phyloP scores from a whole-genome alignment of 179 eudicot genomes.

The Heliamphora pulchella region DNA sequence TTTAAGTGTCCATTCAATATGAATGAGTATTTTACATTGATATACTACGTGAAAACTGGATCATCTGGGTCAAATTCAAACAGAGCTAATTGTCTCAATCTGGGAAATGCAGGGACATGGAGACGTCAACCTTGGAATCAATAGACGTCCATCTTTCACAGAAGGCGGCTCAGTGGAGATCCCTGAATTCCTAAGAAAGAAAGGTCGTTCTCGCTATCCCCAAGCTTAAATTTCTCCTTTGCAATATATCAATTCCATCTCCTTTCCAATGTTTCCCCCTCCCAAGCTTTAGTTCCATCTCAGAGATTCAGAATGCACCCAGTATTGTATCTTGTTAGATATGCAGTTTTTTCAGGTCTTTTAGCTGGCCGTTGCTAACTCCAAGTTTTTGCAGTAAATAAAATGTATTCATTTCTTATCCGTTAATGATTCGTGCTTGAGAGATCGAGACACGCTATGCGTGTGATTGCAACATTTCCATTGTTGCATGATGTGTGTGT shows the following conservation, averaged over 20 bases:
- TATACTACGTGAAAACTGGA: neutral
- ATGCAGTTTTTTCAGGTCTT: neutral
- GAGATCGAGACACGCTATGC: neutral
- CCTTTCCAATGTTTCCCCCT: neutral
- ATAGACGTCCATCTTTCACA: neutral
- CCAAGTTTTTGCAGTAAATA: neutral
- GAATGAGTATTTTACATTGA: neutral
- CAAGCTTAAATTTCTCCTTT: conserved; percentile 2
- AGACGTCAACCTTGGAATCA: neutral
- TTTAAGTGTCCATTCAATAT: neutral
- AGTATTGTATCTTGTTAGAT: neutral
- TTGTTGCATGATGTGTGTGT: neutral
- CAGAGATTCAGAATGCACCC: neutral
- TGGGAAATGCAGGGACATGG: conserved; percentile 9
- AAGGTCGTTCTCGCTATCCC: conserved; percentile 19
- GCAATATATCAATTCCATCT: neutral
- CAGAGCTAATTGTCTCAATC: neutral
- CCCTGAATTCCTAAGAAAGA: conserved; percentile 18
- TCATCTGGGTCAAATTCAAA: neutral
- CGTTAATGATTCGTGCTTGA: neutral
- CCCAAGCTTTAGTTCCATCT: neutral
- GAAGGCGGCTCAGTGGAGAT: conserved; percentile 17
- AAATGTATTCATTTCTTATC: conserved; percentile 1
- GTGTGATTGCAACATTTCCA: neutral
- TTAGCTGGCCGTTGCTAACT: neutral